Percentiles rank a stretch among this genome's conserved stretches.
These are phyloP conservation scores for Jimgerdemannia flammicorona DNA, from an alignment of 192 early-diverging fungal species.

Conservation along the genomic window DNA sequence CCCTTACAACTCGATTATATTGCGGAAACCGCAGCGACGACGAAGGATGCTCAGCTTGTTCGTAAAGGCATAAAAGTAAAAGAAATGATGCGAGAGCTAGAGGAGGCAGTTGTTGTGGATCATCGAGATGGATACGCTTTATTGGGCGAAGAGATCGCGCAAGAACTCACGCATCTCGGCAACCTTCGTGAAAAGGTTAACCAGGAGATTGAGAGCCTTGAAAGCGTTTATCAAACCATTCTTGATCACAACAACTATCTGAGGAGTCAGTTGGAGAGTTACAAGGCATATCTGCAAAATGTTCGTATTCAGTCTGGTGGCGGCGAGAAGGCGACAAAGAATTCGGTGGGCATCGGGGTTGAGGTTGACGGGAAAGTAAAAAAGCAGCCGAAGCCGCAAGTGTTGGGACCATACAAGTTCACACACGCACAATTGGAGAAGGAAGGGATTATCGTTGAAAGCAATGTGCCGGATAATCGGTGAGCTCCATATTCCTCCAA, in stretches of 20 bases:
- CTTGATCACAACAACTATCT: conserved; percentile 93
- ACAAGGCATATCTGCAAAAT: conserved; percentile 93
- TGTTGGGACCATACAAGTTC: conserved; percentile 77
- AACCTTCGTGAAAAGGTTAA: conserved; percentile 86
- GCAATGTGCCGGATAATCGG: conserved; percentile 88
- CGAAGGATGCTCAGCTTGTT: conserved; percentile 83
- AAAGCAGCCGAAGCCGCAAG: conserved; percentile 28
- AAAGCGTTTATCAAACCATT: conserved; percentile 89
- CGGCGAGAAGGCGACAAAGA: conserved; percentile 28
- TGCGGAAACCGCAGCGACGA: conserved; percentile 83
- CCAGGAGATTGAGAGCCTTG: conserved; percentile 72
- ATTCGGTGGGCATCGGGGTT: conserved; percentile 62
- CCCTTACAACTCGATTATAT: conserved; percentile 65
- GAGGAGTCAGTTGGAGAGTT: conserved; percentile 83
- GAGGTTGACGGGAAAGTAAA: conserved; percentile 48
- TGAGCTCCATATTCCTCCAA: conserved; percentile 19
- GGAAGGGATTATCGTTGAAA: conserved; percentile 89
- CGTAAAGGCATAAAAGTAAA: conserved; percentile 94
- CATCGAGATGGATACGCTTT: conserved; percentile 70
- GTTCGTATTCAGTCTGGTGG: conserved; percentile 71
- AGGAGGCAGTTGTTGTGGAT: conserved; percentile 72
- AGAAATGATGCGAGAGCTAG: conserved; percentile 89
- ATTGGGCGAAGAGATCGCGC: conserved; percentile 84
- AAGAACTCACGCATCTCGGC: conserved; percentile 88
- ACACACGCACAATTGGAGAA: conserved; percentile 81